Evolutionary conservation across 1,284 basidiomycete species (phyloP), one percentile per base, ranked within the genome.

Genomic region (Heterobasidion irregulare): DNA sequence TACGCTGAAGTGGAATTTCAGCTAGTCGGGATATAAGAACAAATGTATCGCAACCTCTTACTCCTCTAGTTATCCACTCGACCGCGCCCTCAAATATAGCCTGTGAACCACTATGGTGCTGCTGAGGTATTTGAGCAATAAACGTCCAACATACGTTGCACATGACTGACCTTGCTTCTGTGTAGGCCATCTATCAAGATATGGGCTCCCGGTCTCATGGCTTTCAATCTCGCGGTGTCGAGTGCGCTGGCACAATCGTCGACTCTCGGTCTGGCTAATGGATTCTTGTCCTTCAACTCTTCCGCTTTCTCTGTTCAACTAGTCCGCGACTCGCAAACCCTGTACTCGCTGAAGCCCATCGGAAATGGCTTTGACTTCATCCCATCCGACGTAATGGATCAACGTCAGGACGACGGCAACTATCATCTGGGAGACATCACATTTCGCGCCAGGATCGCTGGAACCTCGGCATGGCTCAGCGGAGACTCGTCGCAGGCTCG

Each of bases 351-450:
- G 52, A 73, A 69, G 52, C 72, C 78, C 6, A 64, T 61, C 47
- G 59, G 66, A 4, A 65, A 66, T n/a, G 64, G 63, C 2, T 80
- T 82, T 62, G 73, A 83, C 62, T 82, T 80, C 58, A 73, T 80
- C 32, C 79, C 80, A 2, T 67, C 71, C 0, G 79, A 82, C 63
- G 70, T 74, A 61, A 81, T 83, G 77, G 63, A 71, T 16, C 63
- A 71, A 50, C 76, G 79, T 12, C 72, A 75, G 58, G 70, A 65
- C 51, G 75, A 82, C 57, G 70, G 74, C 2, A 76, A 79, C 59
- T 80, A 82, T 61, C 80, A 83, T 62, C 68, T 82, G 8, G 80
- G 80, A 2, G 80, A 83, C 58, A 69, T 82, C 51, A 80, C 78
- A 2, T 81, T 79, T 60, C 72, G 80, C 36, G 77, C 73, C 48